Evolutionary conservation across 2,329 filamentous ascomycete genomes (phyloP), one percentile per base, ranked within the genome.

Genomic region (Diaporthe ilicicola): DNA sequence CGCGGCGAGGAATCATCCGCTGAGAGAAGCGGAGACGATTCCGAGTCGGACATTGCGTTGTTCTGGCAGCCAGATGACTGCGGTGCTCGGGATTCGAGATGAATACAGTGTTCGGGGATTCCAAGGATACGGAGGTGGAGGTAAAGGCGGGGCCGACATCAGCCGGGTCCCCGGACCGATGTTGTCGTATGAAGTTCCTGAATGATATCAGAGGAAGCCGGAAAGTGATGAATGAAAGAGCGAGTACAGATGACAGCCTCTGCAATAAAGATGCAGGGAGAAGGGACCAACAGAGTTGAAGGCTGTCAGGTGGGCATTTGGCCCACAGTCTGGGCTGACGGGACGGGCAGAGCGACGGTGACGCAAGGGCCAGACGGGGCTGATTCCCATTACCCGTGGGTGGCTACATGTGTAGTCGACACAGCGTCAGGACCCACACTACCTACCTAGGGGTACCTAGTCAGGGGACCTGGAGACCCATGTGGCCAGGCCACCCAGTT

Each of bases 11-110:
- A 79, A 54, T 72, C 75, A 44, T 80, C 78, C 39, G 78, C 76
- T 17, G 82, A 78, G 54, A 87, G 80, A 71, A 88, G 79, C 46
- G 84, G 85, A 27, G 84, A 81, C 72, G 79, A 80, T 76, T 87
- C 85, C 67, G 82, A 77, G 67, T 82, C 79, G 32, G 85, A 76
- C 85, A 88, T 87, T 1, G 29, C 64, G 53, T 24, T 27, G 37
- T 54, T 61, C 27, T 51, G 7, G 37, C 24, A 53, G 61, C 39
- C 59, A 29, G 37, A 56, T 71, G 62, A 34, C 27, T 48, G 27
- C 53, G 54, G 29, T 42, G 12, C 24, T 46, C 42, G 51, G 42
- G 29, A 54, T 27, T 48, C 15, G 29, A 42, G 32, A 48, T 66
- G 50, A 24, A 32, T 37, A 56, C 39, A 13, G 39, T 29, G 42